These are phyloP conservation scores for Nakazawaea anatomiae DNA, from an alignment of 805 yeast species.

Conservation along the genomic window DNA sequence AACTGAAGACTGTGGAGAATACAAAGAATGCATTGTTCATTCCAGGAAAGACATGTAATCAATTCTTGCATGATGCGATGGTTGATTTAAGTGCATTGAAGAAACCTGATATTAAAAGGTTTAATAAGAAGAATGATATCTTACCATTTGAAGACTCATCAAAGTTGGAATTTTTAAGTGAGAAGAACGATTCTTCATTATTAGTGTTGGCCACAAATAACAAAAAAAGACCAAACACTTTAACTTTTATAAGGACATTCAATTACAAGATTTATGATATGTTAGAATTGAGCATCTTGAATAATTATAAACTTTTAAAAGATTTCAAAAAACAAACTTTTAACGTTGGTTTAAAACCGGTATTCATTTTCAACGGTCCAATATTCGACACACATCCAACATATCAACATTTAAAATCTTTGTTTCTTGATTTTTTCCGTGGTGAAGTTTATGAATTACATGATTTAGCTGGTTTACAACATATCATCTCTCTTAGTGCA, in stretches of 20 bases:
- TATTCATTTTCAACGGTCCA: constrained; percentile 90
- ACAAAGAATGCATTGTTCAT: constrained; percentile 85
- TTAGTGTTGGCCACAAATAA: constrained; percentile 73
- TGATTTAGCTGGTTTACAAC: constrained; percentile 94
- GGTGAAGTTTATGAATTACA: constrained; percentile 77
- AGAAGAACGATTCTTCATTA: constrained; percentile 87
- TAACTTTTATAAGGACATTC: constrained; percentile 86
- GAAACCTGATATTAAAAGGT: constrained; percentile 85
- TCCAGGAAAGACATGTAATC: constrained; percentile 80
- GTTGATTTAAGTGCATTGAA: constrained; percentile 85
- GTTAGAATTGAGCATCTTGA: constrained; percentile 78
- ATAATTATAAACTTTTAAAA: constrained; percentile 61
- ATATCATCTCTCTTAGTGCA: constrained; percentile 75
- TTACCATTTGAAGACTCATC: constrained; percentile 90
- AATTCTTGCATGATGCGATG: constrained; percentile 80
- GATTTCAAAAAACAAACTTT: constrained; percentile 82
- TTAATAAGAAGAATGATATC: constrained; percentile 81
- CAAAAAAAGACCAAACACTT: constrained; percentile 89
- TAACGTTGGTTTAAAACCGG: constrained; percentile 85
- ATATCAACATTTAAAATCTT: constrained; percentile 77
- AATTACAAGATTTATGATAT: constrained; percentile 88
- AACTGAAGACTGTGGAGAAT: constrained; percentile 85
- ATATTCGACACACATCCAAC: constrained; percentile 87
- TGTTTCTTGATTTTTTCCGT: constrained; percentile 86
- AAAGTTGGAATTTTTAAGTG: constrained; percentile 84